These are phyloP conservation scores for Gaertneriomyces sp. DNA, from an alignment of 192 early-diverging fungal genomes.

Conservation along the genomic window DNA sequence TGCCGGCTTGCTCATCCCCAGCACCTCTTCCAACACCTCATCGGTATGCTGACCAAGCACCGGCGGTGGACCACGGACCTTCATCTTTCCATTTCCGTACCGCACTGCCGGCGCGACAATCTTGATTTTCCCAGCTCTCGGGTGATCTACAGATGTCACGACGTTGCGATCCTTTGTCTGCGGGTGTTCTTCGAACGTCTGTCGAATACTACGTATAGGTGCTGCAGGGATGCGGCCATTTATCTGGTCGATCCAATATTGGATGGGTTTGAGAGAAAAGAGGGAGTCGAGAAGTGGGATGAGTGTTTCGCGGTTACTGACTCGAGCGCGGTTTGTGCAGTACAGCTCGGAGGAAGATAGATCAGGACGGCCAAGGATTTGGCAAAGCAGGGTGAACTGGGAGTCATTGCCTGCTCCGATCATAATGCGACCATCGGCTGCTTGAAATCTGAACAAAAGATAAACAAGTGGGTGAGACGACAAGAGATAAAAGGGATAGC, in stretches of 20 bases:
- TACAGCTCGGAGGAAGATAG: conserved; percentile 54
- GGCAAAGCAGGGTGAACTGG: conserved; percentile 73
- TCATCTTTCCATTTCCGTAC: conserved; percentile 64
- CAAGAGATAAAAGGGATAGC: background rate
- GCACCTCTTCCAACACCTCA: conserved; percentile 62
- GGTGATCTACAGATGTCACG: conserved; percentile 80
- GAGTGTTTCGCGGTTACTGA: conserved; percentile 65
- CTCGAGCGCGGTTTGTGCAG: conserved; percentile 69
- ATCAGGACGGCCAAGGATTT: conserved; percentile 42
- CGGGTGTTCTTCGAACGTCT: conserved; percentile 63
- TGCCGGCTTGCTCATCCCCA: conserved; percentile 61
- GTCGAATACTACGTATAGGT: conserved; percentile 72
- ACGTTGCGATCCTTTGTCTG: conserved; percentile 55
- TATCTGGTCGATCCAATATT: conserved; percentile 61
- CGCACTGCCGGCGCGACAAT: conserved; percentile 74
- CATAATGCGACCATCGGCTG: conserved; percentile 74
- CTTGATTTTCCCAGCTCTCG: conserved; percentile 72
- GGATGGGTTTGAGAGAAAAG: conserved; percentile 50
- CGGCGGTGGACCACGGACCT: conserved; percentile 73
- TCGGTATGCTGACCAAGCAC: conserved; percentile 84
- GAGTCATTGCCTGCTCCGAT: conserved; percentile 88
- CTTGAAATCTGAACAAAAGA: conserved; percentile 50
- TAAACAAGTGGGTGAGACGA: background rate
- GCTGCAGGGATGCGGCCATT: conserved; percentile 73
- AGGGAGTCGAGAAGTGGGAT: conserved; percentile 53